Conservation (phyloP, 2,329 filamentous ascomycete genomes). For the Ascomycota sp. region DNA sequence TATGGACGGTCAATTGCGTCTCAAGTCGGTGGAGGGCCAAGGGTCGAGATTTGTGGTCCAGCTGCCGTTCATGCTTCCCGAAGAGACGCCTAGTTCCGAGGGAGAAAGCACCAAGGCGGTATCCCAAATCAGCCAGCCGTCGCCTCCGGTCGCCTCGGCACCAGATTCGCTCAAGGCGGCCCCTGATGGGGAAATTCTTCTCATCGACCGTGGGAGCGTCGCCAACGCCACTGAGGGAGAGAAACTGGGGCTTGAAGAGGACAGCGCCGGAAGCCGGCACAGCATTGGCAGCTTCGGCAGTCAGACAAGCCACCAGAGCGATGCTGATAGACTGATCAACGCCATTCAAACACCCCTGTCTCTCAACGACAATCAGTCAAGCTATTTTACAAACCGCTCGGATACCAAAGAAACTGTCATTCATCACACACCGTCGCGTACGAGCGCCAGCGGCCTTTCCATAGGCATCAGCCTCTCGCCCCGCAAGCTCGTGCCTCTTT, state of each 20-base stretch:
- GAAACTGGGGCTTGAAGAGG: slow-evolving; percentile 2
- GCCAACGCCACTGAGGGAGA: slow-evolving; percentile 5
- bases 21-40: slow-evolving; percentile 64
- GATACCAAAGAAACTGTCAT: slow-evolving; percentile 3
- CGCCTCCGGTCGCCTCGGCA: slow-evolving; percentile 5
- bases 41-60: slow-evolving; percentile 67
- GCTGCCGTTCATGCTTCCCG: slow-evolving; percentile 46
- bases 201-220: slow-evolving; percentile 27
- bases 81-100: slow-evolving; percentile 11
- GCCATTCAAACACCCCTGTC: slow-evolving; percentile 41
- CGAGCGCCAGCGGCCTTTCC: slow-evolving; percentile 1
- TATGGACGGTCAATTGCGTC: slow-evolving; percentile 67
- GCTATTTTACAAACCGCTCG: slow-evolving; percentile 7
- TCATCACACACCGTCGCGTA: slow-evolving; percentile 2
- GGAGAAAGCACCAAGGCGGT: slow-evolving; percentile 2
- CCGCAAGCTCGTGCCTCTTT: neutral
- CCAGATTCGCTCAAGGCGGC: slow-evolving; percentile 8
- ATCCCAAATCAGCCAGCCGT: slow-evolving; percentile 1
- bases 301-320: slow-evolving; percentile 29
- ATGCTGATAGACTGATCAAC: slow-evolving; percentile 49
- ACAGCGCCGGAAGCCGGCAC: slow-evolving; percentile 6
- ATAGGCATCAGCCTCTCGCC: slow-evolving; percentile 4
- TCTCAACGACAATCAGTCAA: slow-evolving; percentile 14
- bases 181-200: slow-evolving; percentile 32
- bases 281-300: slow-evolving; percentile 21